These are phyloP conservation scores for Fusarium pininemorale DNA, from an alignment of 2,329 filamentous ascomycete species.

Conservation along the genomic window DNA sequence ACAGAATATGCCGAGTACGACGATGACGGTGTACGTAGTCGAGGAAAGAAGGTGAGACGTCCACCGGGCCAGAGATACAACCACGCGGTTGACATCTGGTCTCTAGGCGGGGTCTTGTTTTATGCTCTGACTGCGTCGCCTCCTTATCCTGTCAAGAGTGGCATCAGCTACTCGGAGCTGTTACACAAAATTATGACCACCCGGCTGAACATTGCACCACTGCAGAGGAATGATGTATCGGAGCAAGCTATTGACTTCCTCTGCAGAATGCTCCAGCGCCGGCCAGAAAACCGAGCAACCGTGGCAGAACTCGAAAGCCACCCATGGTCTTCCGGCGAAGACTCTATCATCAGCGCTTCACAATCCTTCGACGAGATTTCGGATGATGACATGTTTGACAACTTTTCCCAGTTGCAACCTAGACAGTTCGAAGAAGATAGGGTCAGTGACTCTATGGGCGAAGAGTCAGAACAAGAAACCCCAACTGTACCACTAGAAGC, in stretches of 20 bases:
- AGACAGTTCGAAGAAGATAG: slow-evolving; percentile 49
- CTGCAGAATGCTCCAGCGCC: slow-evolving; percentile 79
- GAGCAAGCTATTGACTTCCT: slow-evolving; percentile 77
- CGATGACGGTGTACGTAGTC: slow-evolving; percentile 70
- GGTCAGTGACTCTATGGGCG: slow-evolving; percentile 58
- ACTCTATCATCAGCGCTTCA: slow-evolving; percentile 45
- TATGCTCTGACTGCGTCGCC: slow-evolving; percentile 82
- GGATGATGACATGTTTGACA: slow-evolving; percentile 67
- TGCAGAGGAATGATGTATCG: slow-evolving; percentile 69
- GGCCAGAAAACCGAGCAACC: slow-evolving; percentile 79
- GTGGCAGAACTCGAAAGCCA: slow-evolving; percentile 75
- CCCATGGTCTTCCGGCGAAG: slow-evolving; percentile 70
- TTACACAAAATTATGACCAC: slow-evolving; percentile 87
- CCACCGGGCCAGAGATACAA: slow-evolving; percentile 75
- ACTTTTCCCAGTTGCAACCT: slow-evolving; percentile 66
- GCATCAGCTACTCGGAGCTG: slow-evolving; percentile 80
- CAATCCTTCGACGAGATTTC: slow-evolving; percentile 69
- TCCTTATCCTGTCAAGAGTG: slow-evolving; percentile 81
- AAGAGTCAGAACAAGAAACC: slow-evolving; percentile 84
- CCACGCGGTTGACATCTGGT: slow-evolving; percentile 96
- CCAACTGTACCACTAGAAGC: slow-evolving; percentile 68
- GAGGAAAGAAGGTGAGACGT: slow-evolving; percentile 71
- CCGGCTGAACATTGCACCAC: slow-evolving; percentile 70
- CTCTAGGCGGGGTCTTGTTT: slow-evolving; percentile 90
- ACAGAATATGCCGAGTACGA: slow-evolving; percentile 76